Conservation (phyloP, 495 filamentous ascomycete species). For the Tuber calosporum region DNA sequence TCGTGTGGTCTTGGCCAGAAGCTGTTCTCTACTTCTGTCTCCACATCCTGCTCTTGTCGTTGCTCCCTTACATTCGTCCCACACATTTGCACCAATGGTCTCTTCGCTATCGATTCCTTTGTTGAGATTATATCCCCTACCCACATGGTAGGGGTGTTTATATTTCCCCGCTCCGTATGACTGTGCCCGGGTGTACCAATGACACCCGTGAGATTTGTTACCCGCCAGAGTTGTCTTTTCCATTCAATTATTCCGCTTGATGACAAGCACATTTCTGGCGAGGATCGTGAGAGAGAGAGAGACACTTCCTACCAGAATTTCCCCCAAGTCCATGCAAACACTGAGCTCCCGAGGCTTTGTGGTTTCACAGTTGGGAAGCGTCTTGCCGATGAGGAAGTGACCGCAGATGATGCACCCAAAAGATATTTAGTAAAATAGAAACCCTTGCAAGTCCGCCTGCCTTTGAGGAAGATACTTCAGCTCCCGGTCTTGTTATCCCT, state of each 20-base stretch:
- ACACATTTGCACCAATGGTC: not conserved
- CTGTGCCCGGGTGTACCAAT: not conserved
- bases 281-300: conserved; percentile 13
- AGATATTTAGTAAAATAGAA: conserved; percentile 51
- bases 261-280: conserved; percentile 15
- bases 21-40: not conserved
- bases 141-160: not conserved
- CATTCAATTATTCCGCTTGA: conserved; percentile 11
- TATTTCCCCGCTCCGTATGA: not conserved
- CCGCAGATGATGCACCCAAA: conserved; percentile 46
- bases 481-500: conserved; percentile 11
- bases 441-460: conserved; percentile 50
- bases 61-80: not conserved
- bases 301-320: conserved; percentile 18
- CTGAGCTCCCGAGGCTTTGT: conserved; percentile 35
- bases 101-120: not conserved
- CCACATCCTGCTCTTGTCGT: not conserved
- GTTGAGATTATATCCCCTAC: not conserved
- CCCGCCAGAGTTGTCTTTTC: conserved; percentile 5
- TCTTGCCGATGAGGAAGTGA: conserved; percentile 44
- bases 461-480: conserved; percentile 10
- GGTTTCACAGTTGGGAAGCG: conserved; percentile 37
- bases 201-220: not conserved
- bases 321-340: conserved; percentile 33
- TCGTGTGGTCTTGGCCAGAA: not conserved